These are phyloP conservation scores for Talaromyces rugulosus DNA, from an alignment of 2,329 filamentous ascomycete species.

Conservation along the genomic window DNA sequence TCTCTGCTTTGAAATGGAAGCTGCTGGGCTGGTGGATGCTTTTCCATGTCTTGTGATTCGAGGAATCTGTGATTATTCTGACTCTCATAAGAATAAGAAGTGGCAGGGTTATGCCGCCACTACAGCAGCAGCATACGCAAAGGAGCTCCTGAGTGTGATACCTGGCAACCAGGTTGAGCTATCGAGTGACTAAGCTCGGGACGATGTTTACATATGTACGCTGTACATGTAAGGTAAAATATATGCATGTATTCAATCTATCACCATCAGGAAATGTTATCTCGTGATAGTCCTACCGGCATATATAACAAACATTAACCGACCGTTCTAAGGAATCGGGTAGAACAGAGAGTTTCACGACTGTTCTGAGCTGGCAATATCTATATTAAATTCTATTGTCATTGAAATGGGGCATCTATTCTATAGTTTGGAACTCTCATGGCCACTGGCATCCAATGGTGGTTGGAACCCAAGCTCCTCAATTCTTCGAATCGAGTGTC, in stretches of 20 bases:
- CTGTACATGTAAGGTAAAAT: too few species aligned
- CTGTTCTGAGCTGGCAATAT: background rate
- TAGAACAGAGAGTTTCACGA: background rate
- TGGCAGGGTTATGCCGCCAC: slow-evolving; percentile 25
- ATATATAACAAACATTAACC: too few species aligned
- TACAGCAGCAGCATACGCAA: slow-evolving; percentile 11
- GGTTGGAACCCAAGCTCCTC: slow-evolving; percentile 69
- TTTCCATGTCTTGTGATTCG: slow-evolving; percentile 38
- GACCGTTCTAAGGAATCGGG: too few species aligned
- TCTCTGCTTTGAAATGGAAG: slow-evolving; percentile 10
- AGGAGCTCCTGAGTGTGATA: slow-evolving; percentile 10
- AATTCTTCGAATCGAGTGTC: slow-evolving; percentile 57
- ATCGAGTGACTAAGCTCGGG: too few species aligned
- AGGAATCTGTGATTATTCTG: slow-evolving; percentile 15
- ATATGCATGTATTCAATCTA: too few species aligned
- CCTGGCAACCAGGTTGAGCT: background rate
- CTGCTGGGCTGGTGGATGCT: slow-evolving; percentile 5
- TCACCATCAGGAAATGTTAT: too few species aligned
- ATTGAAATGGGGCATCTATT: background rate
- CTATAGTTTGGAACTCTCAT: background rate
- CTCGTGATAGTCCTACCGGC: too few species aligned
- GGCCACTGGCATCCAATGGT: slow-evolving; percentile 25
- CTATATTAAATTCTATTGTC: background rate
- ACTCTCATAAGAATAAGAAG: slow-evolving; percentile 32
- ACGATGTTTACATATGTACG: too few species aligned